Evolutionary conservation across 441 rosid genomes (phyloP).

Genomic region (Metrosideros polymorpha): DNA sequence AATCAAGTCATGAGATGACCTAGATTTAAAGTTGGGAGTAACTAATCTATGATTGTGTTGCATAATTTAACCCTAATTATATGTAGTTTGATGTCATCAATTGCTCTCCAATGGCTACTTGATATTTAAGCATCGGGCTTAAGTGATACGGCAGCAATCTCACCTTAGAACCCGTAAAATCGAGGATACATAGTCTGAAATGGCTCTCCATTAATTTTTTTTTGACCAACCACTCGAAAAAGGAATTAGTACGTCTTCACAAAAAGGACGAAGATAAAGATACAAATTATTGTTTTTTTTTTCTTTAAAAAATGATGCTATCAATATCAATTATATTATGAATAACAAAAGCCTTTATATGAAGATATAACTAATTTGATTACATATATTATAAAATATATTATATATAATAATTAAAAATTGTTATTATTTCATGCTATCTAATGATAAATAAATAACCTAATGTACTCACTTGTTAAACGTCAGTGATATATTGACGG

Average conservation of each 20-base stretch:
- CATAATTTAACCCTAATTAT: not conserved
- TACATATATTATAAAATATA: too few species aligned
- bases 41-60: not conserved
- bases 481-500: too few species aligned
- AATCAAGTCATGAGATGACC: not conserved
- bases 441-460: too few species aligned
- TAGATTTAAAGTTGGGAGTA: not conserved
- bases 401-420: too few species aligned
- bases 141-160: not conserved
- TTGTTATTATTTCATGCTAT: too few species aligned
- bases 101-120: not conserved
- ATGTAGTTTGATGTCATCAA: not conserved
- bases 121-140: not conserved
- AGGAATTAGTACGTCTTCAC: not conserved
- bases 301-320: too few species aligned
- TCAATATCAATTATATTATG: too few species aligned
- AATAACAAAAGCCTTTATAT: too few species aligned
- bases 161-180: not conserved
- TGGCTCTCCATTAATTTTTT: not conserved
- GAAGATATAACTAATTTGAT: too few species aligned
- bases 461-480: too few species aligned
- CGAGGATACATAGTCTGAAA: not conserved
- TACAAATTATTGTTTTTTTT: not conserved
- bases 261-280: not conserved
- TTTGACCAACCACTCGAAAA: not conserved